These are phyloP conservation scores for Diaporthe velutina DNA, from an alignment of 2,329 filamentous ascomycete species.

Conservation along the genomic window DNA sequence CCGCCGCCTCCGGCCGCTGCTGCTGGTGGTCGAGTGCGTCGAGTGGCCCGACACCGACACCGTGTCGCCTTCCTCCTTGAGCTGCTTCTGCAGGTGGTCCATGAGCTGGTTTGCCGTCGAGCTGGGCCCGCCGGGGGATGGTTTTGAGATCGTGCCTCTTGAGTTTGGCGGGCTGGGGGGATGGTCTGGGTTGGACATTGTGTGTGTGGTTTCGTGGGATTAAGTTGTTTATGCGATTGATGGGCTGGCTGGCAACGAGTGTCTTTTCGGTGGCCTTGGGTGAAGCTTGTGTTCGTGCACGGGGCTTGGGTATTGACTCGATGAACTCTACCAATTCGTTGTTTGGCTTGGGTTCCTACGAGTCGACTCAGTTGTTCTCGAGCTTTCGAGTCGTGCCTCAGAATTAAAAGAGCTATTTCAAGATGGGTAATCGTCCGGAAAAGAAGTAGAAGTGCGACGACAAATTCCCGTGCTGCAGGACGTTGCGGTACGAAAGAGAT, in stretches of 20 bases:
- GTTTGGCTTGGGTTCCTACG: not conserved
- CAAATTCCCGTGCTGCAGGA: not conserved
- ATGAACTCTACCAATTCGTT: not conserved
- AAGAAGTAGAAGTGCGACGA: not conserved
- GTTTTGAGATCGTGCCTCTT: slow-evolving; percentile 22
- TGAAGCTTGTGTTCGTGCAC: not conserved
- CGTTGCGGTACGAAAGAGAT: not conserved
- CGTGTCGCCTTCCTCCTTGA: slow-evolving; percentile 26
- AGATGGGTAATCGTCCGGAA: not conserved
- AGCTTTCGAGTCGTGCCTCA: not conserved
- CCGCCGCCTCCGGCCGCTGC: slow-evolving; percentile 32
- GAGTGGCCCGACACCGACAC: slow-evolving; percentile 20
- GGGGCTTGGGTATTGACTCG: not conserved
- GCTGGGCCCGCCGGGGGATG: slow-evolving; percentile 11
- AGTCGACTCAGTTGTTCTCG: not conserved
- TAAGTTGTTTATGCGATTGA: not conserved
- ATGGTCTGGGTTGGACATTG: slow-evolving; percentile 29
- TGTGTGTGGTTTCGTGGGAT: not conserved
- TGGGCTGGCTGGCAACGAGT: not conserved
- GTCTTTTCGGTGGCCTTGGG: not conserved
- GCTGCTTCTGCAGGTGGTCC: slow-evolving; percentile 32
- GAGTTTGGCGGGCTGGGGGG: slow-evolving; percentile 16
- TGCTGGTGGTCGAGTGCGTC: slow-evolving; percentile 26
- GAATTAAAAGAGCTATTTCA: not conserved
- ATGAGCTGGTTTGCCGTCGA: slow-evolving; percentile 21